These are phyloP conservation scores for Trebouxia gelatinosa DNA, from an alignment of 163 green algal genomes.

Conservation along the genomic window DNA sequence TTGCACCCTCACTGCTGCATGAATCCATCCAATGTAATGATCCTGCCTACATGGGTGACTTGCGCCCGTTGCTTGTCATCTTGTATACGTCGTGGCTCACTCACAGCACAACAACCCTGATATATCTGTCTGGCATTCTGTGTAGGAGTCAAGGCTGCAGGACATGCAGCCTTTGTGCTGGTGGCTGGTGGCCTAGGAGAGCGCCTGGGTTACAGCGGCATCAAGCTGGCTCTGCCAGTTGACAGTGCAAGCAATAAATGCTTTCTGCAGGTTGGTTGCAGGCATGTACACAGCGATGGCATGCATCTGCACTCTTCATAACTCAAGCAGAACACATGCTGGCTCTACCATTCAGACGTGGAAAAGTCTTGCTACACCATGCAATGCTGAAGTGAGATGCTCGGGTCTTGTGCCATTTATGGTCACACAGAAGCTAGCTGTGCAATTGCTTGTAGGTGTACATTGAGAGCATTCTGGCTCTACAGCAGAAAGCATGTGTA, in stretches of 20 bases:
- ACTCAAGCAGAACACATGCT: too few species aligned
- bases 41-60: too few species aligned
- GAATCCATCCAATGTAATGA: too few species aligned
- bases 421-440: background rate
- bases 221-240: constrained; percentile 91
- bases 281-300: background rate
- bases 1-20: too few species aligned
- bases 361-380: background rate
- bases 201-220: constrained; percentile 90
- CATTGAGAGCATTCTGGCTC: constrained; percentile 84
- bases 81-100: too few species aligned
- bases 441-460: constrained; percentile 73
- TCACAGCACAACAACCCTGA: too few species aligned
- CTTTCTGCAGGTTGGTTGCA: constrained; percentile 87
- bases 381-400: background rate
- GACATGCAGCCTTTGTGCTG: constrained; percentile 88
- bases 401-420: background rate
- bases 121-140: too few species aligned
- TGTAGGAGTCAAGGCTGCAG: constrained; percentile 62
- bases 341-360: too few species aligned
- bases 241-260: constrained; percentile 75
- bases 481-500: constrained; percentile 38
- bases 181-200: constrained; percentile 96
- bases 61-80: too few species aligned
- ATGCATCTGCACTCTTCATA: background rate